phyloP scores from a whole-genome alignment of 2,329 filamentous ascomycete species.

The Cladosporium austrohemisphaericum region DNA sequence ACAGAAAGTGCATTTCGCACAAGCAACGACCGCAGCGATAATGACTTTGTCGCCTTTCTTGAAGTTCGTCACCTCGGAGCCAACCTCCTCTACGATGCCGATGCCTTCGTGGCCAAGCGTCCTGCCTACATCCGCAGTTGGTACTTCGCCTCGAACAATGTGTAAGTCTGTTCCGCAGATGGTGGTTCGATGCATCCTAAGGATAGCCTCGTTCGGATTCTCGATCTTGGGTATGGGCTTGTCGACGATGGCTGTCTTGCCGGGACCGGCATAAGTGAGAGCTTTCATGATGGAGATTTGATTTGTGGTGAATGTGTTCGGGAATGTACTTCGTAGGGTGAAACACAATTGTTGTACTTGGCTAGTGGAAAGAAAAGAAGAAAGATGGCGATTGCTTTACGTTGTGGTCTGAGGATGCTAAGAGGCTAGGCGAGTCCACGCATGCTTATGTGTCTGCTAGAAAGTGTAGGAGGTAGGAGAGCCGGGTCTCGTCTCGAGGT shows the following conservation, averaged over 20 bases:
- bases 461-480: too few relatives aligned
- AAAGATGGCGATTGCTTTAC: too few relatives aligned
- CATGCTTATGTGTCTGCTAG: too few relatives aligned
- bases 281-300: slow-evolving; percentile 22
- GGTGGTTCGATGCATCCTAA: slow-evolving; percentile 33
- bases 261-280: slow-evolving; percentile 24
- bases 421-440: too few relatives aligned
- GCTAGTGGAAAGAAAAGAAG: neutral
- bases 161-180: slow-evolving; percentile 47
- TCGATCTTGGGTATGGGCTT: slow-evolving; percentile 23
- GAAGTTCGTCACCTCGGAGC: slow-evolving; percentile 45
- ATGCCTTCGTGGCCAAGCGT: slow-evolving; percentile 55
- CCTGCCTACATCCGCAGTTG: slow-evolving; percentile 44
- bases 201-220: slow-evolving; percentile 34
- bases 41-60: slow-evolving; percentile 51
- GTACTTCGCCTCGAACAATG: slow-evolving; percentile 53
- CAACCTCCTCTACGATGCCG: slow-evolving; percentile 46
- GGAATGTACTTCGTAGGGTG: too few relatives aligned
- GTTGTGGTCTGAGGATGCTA: too few relatives aligned
- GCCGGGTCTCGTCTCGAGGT: slow-evolving; percentile 2
- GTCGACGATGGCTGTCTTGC: slow-evolving; percentile 27
- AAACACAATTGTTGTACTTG: neutral
- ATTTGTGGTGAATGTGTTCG: neutral
- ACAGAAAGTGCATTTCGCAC: slow-evolving; percentile 51
- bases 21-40: slow-evolving; percentile 44